phyloP scores from a whole-genome alignment of 179 eudicot species.

The Beta macrorhiza region DNA sequence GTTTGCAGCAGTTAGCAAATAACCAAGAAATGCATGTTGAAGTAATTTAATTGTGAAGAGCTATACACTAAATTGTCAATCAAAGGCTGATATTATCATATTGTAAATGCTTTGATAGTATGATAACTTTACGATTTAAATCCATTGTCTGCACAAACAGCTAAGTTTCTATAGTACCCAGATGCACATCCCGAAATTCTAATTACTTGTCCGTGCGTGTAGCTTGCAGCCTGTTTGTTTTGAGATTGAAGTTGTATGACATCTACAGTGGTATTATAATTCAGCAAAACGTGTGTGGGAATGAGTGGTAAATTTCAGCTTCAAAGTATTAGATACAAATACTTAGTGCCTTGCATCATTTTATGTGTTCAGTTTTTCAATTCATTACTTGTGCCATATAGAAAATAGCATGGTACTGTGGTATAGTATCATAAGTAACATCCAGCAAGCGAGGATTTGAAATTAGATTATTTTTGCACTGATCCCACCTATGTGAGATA shows the following conservation, averaged over 20 bases:
- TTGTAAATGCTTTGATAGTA: neutral
- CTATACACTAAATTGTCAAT: neutral
- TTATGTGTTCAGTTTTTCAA: no score
- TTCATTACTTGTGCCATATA: neutral
- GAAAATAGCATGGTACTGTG: neutral
- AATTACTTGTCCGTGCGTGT: neutral
- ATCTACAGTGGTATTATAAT: neutral
- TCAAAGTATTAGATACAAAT: neutral
- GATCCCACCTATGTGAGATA: neutral
- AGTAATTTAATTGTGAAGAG: neutral
- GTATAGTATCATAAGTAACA: neutral
- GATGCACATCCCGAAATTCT: neutral
- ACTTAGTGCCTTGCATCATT: neutral
- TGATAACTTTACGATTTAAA: neutral
- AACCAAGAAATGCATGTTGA: neutral
- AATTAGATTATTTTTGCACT: neutral
- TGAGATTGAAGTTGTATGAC: neutral
- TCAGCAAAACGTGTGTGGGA: neutral
- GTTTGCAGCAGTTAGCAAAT: neutral
- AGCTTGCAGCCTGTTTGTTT: neutral
- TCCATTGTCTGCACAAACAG: neutral
- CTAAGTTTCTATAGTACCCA: neutral
- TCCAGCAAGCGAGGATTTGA: neutral
- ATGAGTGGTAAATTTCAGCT: neutral
- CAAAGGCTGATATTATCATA: neutral